phyloP scores from a whole-genome alignment of 106 monocot species.

The Chionographis japonica region DNA sequence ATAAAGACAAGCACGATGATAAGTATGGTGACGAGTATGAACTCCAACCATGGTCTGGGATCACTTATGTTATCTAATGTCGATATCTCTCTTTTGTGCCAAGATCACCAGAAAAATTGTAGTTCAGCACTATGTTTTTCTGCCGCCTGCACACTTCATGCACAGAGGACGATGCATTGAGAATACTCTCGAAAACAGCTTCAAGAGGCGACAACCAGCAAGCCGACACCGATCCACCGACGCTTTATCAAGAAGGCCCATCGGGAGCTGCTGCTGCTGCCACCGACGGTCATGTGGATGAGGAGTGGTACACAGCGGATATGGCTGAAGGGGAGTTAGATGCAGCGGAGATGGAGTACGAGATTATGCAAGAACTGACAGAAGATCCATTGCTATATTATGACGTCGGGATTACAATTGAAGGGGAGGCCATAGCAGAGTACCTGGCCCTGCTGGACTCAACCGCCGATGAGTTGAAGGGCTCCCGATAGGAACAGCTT shows the following conservation, averaged over 20 bases:
- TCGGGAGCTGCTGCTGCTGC: constrained; percentile 5
- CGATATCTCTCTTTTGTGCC: too few relatives aligned
- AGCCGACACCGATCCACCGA: constrained; percentile 1
- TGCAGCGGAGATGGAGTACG: constrained; percentile 60
- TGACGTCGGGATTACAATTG: constrained; percentile 63
- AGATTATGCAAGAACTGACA: constrained; percentile 53
- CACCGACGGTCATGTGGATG: neutral
- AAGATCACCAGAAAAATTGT: too few relatives aligned
- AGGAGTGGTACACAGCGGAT: neutral
- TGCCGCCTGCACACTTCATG: neutral
- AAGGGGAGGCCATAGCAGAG: constrained; percentile 82
- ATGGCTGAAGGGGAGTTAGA: neutral
- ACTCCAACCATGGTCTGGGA: too few relatives aligned
- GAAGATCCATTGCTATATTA: constrained; percentile 83
- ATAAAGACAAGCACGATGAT: too few relatives aligned
- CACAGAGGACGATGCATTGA: constrained; percentile 7
- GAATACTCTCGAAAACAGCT: neutral
- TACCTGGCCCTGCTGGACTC: constrained; percentile 73
- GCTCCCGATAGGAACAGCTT: neutral
- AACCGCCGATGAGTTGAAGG: neutral
- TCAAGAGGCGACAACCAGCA: constrained; percentile 1
- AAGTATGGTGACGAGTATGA: too few relatives aligned
- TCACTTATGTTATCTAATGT: too few relatives aligned
- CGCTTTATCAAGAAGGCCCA: constrained; percentile 5
- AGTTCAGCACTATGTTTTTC: too few relatives aligned